Base-by-base conservation (phyloP, 2,329 filamentous ascomycete species). In the Geoglossum cookeanum region DNA sequence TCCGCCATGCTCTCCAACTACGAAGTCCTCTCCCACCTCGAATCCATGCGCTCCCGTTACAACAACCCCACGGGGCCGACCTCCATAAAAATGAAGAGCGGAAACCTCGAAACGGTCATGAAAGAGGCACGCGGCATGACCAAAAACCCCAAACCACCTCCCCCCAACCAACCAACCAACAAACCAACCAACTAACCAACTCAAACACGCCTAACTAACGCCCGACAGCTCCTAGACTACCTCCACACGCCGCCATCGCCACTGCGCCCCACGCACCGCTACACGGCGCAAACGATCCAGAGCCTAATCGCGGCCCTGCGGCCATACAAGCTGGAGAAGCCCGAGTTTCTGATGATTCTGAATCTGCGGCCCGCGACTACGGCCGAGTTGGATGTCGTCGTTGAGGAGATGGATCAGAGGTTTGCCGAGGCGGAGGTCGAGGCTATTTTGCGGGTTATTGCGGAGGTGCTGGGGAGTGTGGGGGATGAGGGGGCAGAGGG, bases 1-100 rank as follows among this genome's bases (percentile, higher is more conserved):
- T 79, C 79, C 33, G 83, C 82, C 4, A 75, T 83, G 47, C 73
- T 89, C 64, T 79, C 80, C 66, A 88, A 88, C 68, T 83, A 79
- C 61, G 85, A 88, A 72, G 83, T 88, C 61, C 82, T 81, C 64
- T 73, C 76, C 58, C 83, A 86, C 63, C 69, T 88, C 44, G 70
- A 70, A 4, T 75, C 81, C 52, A 77, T 80, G 64, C 74, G 74
- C 55, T 68, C 72, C 57, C 70, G 72, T 53, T 77, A 80, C 63
- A 60, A 60, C 48, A 61, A 62, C 42, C 58, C 62, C 32, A 58
- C 61, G 52, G 56, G 60, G 61, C 3, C 60, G 1, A 56, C 60
- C 8, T 61, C 63, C 58, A 63, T 65, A 63, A 64, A 65, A 57
- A 62, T 65, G 63, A 64, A 65, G 57, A 62, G 63, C 22, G 72